A percentile compares a stretch with the other conserved stretches of the same genome.
phyloP scores from a whole-genome alignment of 75 land plant genomes.

The Larix kaempferi region DNA sequence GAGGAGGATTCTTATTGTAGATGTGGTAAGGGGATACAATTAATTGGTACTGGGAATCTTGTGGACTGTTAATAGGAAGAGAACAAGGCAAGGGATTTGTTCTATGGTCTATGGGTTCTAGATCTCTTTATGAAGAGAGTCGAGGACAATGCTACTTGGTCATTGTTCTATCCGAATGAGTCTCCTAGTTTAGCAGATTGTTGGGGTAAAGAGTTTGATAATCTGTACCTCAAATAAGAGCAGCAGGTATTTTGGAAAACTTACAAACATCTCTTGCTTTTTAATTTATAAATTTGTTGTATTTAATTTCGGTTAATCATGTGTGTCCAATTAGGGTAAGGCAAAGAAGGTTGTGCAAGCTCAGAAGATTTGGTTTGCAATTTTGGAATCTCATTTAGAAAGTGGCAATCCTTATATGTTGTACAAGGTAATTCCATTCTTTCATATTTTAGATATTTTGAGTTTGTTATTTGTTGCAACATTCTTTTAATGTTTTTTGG shows the following conservation, averaged over 20 bases:
- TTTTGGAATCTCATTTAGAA: conserved; percentile 40
- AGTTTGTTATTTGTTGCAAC: background rate
- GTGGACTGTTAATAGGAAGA: conserved; percentile 25
- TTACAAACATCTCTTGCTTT: background rate
- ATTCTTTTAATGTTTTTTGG: background rate
- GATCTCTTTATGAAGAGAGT: conserved; percentile 41
- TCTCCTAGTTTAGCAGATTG: conserved; percentile 45
- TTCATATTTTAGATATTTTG: background rate
- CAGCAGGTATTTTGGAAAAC: conserved; percentile 18
- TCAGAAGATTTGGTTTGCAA: conserved; percentile 50
- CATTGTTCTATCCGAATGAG: conserved; percentile 42
- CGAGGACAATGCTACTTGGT: conserved; percentile 33
- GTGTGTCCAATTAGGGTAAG: conserved; percentile 21
- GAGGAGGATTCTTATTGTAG: too few relatives aligned
- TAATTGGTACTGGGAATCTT: background rate
- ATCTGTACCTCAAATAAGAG: conserved; percentile 28
- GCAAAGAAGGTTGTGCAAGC: conserved; percentile 38
- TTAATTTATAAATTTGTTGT: background rate
- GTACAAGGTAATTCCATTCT: conserved; percentile 23
- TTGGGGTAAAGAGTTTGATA: conserved; percentile 49
- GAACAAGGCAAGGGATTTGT: conserved; percentile 35
- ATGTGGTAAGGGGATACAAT: too few relatives aligned
- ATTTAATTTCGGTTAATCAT: background rate
- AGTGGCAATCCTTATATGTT: conserved; percentile 47
- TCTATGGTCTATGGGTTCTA: conserved; percentile 48